These are phyloP conservation scores for Pichia deserticola DNA, from an alignment of 805 yeast species.

Conservation along the genomic window DNA sequence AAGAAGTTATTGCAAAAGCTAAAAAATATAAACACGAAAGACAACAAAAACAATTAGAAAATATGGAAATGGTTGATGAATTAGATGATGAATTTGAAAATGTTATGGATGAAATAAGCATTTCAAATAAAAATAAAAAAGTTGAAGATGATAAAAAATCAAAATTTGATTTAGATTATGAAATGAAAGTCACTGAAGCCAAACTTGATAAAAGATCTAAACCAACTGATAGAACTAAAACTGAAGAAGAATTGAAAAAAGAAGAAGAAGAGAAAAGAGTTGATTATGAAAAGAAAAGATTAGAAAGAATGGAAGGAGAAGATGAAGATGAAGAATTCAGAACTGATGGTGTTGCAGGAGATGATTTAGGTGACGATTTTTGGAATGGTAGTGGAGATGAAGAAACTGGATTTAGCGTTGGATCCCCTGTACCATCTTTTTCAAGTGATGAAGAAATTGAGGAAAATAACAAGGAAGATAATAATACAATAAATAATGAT, in stretches of 20 bases:
- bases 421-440: slow-evolving; percentile 34
- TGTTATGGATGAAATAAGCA: slow-evolving; percentile 39
- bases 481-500: slow-evolving; percentile 25
- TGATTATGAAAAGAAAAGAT: slow-evolving; percentile 59
- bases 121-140: slow-evolving; percentile 17
- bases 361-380: slow-evolving; percentile 62
- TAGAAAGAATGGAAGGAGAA: slow-evolving; percentile 67
- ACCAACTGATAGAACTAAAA: slow-evolving; percentile 76
- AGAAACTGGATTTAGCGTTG: slow-evolving; percentile 38
- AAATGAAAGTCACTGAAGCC: slow-evolving; percentile 56
- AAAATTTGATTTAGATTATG: slow-evolving; percentile 47
- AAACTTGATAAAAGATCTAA: slow-evolving; percentile 68
- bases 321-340: slow-evolving; percentile 26
- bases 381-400: slow-evolving; percentile 52
- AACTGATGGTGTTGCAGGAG: slow-evolving; percentile 45
- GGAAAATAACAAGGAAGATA: slow-evolving; percentile 20
- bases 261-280: slow-evolving; percentile 57
- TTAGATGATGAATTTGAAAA: slow-evolving; percentile 71
- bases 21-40: slow-evolving; percentile 71
- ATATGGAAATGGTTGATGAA: slow-evolving; percentile 54
- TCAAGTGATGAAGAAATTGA: slow-evolving; percentile 19
- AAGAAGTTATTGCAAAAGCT: slow-evolving; percentile 76
- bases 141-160: slow-evolving; percentile 27
- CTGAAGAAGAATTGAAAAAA: slow-evolving; percentile 57
- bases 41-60: slow-evolving; percentile 53